Base-by-base conservation (phyloP, 1,139 yeast genomes). In the Pichia sp. region DNA sequence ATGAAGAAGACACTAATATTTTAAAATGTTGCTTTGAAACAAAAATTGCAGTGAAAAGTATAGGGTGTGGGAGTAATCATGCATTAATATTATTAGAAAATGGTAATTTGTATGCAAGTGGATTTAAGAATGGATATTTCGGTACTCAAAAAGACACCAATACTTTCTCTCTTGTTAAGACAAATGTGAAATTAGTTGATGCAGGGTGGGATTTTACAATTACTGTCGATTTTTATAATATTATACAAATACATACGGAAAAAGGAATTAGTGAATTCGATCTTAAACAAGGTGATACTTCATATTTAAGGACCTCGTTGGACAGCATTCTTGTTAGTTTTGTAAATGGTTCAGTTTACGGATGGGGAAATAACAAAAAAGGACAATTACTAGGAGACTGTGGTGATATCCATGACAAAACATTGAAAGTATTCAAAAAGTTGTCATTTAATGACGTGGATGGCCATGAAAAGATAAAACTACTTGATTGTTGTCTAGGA, bases 41-140 rank as follows among this genome's bases (percentile, higher is more conserved):
- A 22, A 15, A 39, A 20, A 15, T 25, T 6, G 56, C 52, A 37
- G 74, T 81, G 0, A 51, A 57, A 39, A 72, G 67, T 62, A 71
- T 81, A 34, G 74, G 72, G 1, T 80, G 89, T 60, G 97, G 97
- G 4, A 97, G 97, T 0, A 90, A 89, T 59, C 97, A 92, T 62
- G 82, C 96, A 0, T 58, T 87, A 35, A 56, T 88, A 2, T 63
- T 87, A 8, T 61, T 79, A 15, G 69, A 65, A 2, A 66, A 72
- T 45, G 92, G 92, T 0, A 61, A 66, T 0, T 63, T 81, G 0
- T 80, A 67, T 54, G 76, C 78, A 0, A 60, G 78, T 48, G 97
- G 97, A 3, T 32, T 46, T 11, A 50, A 52, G 29, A 23, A 16
- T 13, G 40, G 23, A 3, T 22, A 24, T 11, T 42, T 43, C 12